These are phyloP conservation scores for Cyberlindnera euphorbiiphila DNA, from an alignment of 805 yeast species.

Conservation along the genomic window DNA sequence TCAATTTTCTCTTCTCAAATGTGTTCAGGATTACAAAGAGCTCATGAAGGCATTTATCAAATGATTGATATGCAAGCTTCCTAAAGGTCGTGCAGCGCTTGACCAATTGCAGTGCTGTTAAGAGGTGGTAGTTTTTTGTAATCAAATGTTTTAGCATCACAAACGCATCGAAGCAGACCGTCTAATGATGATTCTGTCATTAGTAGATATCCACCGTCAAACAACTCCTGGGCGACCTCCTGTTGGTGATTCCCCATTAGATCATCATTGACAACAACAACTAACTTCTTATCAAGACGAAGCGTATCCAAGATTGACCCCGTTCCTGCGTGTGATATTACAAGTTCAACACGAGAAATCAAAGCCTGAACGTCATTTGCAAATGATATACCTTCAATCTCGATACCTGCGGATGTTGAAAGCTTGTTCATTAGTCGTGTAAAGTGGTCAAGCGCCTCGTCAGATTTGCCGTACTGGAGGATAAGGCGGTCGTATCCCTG, in stretches of 20 bases:
- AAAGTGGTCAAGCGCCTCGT: conserved; percentile 23
- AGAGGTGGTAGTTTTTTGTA: conserved; percentile 25
- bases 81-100: conserved; percentile 13
- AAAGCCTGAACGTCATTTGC: conserved; percentile 38
- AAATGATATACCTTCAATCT: conserved; percentile 45
- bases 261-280: conserved; percentile 65
- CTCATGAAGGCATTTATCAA: conserved; percentile 15
- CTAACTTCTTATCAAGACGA: conserved; percentile 48
- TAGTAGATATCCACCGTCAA: conserved; percentile 30
- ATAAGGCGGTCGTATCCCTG: conserved; percentile 39
- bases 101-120: conserved; percentile 12
- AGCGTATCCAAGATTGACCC: conserved; percentile 86
- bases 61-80: too few species aligned
- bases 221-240: conserved; percentile 66
- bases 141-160: conserved; percentile 9
- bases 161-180: conserved; percentile 17
- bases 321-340: conserved; percentile 87
- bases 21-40: conserved; percentile 19
- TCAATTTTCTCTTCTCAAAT: conserved; percentile 5
- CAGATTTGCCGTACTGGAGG: conserved; percentile 58
- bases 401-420: conserved; percentile 10
- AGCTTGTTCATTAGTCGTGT: not conserved
- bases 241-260: conserved; percentile 88
- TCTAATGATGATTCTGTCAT: conserved; percentile 15
- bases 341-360: conserved; percentile 48